Conservation (phyloP, 805 yeast genomes). For the Barnettozyma botsteinii region DNA sequence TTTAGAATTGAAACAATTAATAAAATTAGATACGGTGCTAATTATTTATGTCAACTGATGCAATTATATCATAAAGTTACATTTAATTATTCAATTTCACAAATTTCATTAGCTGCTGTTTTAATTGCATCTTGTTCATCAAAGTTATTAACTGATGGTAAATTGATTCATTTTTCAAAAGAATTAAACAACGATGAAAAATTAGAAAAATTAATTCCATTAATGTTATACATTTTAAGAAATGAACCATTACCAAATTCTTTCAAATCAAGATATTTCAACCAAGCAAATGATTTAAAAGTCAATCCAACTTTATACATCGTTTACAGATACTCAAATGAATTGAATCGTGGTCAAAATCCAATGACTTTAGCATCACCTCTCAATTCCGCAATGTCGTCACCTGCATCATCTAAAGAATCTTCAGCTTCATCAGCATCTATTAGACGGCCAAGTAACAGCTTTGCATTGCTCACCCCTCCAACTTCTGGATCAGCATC, state of each 20-base stretch:
- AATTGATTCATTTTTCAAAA: slow-evolving; percentile 19
- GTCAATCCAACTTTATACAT: slow-evolving; percentile 10
- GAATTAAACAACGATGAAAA: slow-evolving; percentile 16
- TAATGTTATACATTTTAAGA: slow-evolving; percentile 17
- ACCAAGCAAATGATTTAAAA: slow-evolving; percentile 22
- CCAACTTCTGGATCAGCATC: slow-evolving; percentile 14
- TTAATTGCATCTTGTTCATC: slow-evolving; percentile 40
- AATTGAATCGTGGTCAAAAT: slow-evolving; percentile 14
- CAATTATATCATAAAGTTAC: slow-evolving; percentile 57
- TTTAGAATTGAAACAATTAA: slow-evolving; percentile 30
- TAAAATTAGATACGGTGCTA: slow-evolving; percentile 49
- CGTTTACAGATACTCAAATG: slow-evolving; percentile 23
- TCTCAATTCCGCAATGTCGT: slow-evolving; percentile 5
- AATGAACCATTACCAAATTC: slow-evolving; percentile 33
- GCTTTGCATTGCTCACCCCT: slow-evolving; percentile 6
- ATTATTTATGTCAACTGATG: slow-evolving; percentile 60
- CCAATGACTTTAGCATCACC: slow-evolving; percentile 18
- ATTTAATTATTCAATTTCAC: slow-evolving; percentile 40
- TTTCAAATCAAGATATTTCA: slow-evolving; percentile 39
- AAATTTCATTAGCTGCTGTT: slow-evolving; percentile 48
- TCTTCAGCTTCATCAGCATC: slow-evolving; percentile 4
- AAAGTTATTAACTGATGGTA: slow-evolving; percentile 25
- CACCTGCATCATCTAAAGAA: slow-evolving; percentile 6
- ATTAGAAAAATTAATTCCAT: slow-evolving; percentile 19
- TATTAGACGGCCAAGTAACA: neutral